These are phyloP conservation scores for Coniochaeta ligniaria DNA, from an alignment of 2,329 filamentous ascomycete genomes.

Conservation along the genomic window DNA sequence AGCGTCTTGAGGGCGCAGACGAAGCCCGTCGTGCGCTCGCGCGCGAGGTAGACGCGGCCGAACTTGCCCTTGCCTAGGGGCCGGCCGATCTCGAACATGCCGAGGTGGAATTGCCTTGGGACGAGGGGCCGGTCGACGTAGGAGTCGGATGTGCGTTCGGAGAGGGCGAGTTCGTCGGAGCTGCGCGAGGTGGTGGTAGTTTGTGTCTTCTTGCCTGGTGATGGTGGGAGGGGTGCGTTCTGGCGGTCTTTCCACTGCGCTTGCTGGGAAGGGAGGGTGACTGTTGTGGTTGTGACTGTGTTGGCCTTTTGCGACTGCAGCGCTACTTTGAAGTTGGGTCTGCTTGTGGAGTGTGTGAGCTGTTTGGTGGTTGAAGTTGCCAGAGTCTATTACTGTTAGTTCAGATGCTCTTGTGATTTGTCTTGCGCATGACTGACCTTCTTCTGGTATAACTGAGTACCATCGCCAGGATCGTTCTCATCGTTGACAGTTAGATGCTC, in stretches of 20 bases:
- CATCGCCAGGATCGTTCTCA: constrained; percentile 64
- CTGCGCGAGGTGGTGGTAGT: constrained; percentile 27
- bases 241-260: constrained; percentile 42
- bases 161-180: constrained; percentile 40
- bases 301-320: constrained; percentile 71
- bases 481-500: constrained; percentile 87
- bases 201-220: constrained; percentile 45
- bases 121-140: constrained; percentile 17
- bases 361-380: constrained; percentile 39
- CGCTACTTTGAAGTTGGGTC: constrained; percentile 79
- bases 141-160: constrained; percentile 29
- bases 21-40: constrained; percentile 71
- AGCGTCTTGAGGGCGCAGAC: constrained; percentile 82
- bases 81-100: constrained; percentile 90
- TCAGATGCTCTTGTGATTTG: constrained; percentile 3
- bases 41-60: constrained; percentile 76
- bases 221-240: constrained; percentile 18
- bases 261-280: constrained; percentile 61
- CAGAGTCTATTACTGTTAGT: constrained; percentile 14
- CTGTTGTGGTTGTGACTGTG: constrained; percentile 50
- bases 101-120: constrained; percentile 70
- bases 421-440: constrained; percentile 53
- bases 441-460: constrained; percentile 56
- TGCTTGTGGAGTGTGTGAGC: constrained; percentile 46
- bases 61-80: constrained; percentile 85